Percentiles rank a stretch among this genome's conserved stretches.
Conservation (phyloP, 305 asterid genomes). For the Fraxinus xanthoxyloides region DNA sequence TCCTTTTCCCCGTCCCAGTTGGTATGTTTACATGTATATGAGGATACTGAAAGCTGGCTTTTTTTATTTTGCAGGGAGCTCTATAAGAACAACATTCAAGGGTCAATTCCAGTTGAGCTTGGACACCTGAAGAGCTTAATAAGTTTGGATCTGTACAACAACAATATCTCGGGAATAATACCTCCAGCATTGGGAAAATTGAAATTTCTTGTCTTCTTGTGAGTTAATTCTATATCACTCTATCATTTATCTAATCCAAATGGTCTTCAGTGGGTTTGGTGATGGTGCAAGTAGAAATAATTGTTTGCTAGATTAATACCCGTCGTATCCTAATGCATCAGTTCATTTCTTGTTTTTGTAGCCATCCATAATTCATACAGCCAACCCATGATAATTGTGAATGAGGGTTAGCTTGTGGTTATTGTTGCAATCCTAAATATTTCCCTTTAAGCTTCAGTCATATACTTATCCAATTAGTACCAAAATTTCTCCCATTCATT, state of each 20-base stretch:
- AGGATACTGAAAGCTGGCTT: slow-evolving; percentile 8
- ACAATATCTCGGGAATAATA: slow-evolving; percentile 70
- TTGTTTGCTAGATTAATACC: neutral
- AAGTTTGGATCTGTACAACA: slow-evolving; percentile 94
- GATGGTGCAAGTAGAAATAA: neutral
- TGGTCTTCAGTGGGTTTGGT: slow-evolving; percentile 9
- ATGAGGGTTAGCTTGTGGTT: neutral
- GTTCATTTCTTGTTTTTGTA: neutral
- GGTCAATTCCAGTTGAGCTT: slow-evolving; percentile 78
- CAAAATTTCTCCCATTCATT: neutral
- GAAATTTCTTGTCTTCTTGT: slow-evolving; percentile 81
- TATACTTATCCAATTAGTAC: neutral
- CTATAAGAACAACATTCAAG: slow-evolving; percentile 81
- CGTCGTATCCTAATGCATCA: slow-evolving; percentile 10
- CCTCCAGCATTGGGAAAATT: slow-evolving; percentile 75
- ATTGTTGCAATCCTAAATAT: neutral
- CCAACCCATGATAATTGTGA: neutral
- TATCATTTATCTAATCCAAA: slow-evolving; percentile 17
- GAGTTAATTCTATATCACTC: slow-evolving; percentile 33
- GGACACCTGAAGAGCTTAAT: slow-evolving; percentile 83
- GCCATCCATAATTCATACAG: neutral
- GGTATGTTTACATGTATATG: neutral
- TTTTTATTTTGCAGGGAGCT: slow-evolving; percentile 64
- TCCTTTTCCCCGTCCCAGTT: neutral
- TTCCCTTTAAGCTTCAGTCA: neutral